phyloP scores from a whole-genome alignment of 1,284 basidiomycete genomes.

The Marasmius oreades region DNA sequence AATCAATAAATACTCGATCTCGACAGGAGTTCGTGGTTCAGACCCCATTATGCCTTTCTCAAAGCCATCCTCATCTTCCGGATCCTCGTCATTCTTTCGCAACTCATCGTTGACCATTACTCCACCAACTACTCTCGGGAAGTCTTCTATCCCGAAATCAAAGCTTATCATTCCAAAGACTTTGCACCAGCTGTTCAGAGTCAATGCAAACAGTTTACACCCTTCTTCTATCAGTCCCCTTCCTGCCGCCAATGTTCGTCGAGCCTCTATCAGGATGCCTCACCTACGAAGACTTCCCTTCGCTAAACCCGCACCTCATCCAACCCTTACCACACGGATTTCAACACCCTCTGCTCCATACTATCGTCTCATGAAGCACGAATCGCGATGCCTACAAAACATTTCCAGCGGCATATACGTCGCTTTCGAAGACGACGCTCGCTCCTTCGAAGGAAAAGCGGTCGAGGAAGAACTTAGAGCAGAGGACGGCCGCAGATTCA shows the following conservation, averaged over 20 bases:
- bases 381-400: conserved; percentile 11
- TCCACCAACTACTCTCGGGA: neutral
- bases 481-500: conserved; percentile 3
- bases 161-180: neutral
- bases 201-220: neutral
- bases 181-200: neutral
- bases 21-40: too few relatives aligned
- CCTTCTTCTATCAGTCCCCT: neutral
- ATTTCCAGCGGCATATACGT: conserved; percentile 7
- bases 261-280: neutral
- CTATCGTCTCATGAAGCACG: conserved; percentile 11
- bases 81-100: neutral
- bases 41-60: neutral
- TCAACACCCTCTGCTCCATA: neutral
- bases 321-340: neutral
- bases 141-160: neutral
- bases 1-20: too few relatives aligned
- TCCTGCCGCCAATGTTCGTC: neutral
- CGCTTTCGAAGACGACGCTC: conserved; percentile 11
- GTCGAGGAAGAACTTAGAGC: conserved; percentile 10
- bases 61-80: neutral
- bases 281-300: neutral
- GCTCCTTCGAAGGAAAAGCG: neutral
- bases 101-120: neutral
- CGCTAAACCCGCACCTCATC: neutral